Base-by-base conservation (phyloP, 2,329 filamentous ascomycete species). In the Alternaria gaisen region DNA sequence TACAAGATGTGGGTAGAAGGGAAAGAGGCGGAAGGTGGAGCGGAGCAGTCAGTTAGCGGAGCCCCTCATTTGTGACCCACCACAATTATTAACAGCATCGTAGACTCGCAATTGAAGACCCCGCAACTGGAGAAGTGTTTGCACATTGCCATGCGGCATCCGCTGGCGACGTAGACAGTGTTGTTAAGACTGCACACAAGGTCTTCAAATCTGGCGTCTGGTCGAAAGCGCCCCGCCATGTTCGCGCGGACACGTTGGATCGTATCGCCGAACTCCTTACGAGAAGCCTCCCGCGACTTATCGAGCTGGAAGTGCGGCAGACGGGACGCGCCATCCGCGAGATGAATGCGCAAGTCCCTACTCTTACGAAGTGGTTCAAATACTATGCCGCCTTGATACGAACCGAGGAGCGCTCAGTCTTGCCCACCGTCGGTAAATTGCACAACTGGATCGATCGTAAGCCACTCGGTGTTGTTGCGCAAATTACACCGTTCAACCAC, bases 321-420 rank as follows among this genome's bases (percentile, higher is more conserved):
- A 92, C 90, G 0, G 90, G 90, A 3, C 86, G 90, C 0, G 86
- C 87, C 0, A 81, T 90, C 28, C 86, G 89, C 26, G 90, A 92
- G 74, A 91, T 92, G 88, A 83, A 84, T 50, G 88, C 89, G 1
- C 90, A 92, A 72, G 85, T 90, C 5, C 86, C 87, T 0, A 87
- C 86, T 0, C 81, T 92, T 0, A 84, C 88, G 1, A 86, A 87
- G 43, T 92, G 90, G 90, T 88, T 92, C 77, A 87, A 86, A 61
- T 92, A 92, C 79, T 92, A 90, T 70, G 88, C 89, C 2, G 83
- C 88, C 0, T 72, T 91, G 1, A 83, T 90, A 32, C 85, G 90
- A n/a, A 88, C 86, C 1, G 88, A 91, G 70, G 88, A 91, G 76
- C 84, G 88, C 3, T 79, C 86, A 2, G 86, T 92, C 0, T 82